phyloP scores from a whole-genome alignment of 495 filamentous ascomycete species.

The Talaromyces wortmannii region DNA sequence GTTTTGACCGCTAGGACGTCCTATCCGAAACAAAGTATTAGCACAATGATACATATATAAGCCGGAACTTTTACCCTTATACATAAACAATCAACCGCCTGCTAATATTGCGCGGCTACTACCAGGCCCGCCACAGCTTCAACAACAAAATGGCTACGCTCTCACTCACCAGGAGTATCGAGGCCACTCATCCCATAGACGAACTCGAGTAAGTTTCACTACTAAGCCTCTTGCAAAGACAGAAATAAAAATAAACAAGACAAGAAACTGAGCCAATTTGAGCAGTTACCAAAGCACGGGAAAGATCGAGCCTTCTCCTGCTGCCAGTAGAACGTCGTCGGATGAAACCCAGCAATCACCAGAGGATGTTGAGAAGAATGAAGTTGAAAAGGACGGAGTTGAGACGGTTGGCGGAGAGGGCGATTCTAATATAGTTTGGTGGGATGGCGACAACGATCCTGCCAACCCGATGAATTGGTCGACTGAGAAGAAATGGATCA shows the following conservation, averaged over 20 bases:
- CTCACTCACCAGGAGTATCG: not conserved
- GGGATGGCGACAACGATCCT: conserved; percentile 38
- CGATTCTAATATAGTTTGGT: conserved; percentile 20
- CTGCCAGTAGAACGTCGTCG: not conserved
- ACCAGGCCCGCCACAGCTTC: not conserved
- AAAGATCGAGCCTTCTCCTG: not conserved
- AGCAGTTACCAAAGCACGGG: not conserved
- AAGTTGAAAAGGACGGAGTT: not conserved
- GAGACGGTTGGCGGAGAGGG: not conserved
- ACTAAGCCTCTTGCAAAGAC: too few species aligned
- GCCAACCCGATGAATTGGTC: conserved; percentile 23
- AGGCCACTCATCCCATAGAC: not conserved
- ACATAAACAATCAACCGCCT: not conserved
- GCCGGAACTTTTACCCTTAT: too few species aligned
- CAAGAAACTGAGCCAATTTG: too few species aligned
- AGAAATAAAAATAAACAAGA: too few species aligned
- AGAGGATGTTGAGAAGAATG: conserved; percentile 1
- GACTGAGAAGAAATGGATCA: conserved; percentile 7
- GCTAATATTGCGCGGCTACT: not conserved
- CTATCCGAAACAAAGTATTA: too few species aligned
- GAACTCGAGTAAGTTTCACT: not conserved
- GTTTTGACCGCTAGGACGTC: too few species aligned
- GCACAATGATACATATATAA: too few species aligned
- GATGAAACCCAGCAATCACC: not conserved
- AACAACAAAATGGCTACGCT: not conserved